These are phyloP conservation scores for Populus deltoides DNA, from an alignment of 345 rosid species.

Conservation along the genomic window DNA sequence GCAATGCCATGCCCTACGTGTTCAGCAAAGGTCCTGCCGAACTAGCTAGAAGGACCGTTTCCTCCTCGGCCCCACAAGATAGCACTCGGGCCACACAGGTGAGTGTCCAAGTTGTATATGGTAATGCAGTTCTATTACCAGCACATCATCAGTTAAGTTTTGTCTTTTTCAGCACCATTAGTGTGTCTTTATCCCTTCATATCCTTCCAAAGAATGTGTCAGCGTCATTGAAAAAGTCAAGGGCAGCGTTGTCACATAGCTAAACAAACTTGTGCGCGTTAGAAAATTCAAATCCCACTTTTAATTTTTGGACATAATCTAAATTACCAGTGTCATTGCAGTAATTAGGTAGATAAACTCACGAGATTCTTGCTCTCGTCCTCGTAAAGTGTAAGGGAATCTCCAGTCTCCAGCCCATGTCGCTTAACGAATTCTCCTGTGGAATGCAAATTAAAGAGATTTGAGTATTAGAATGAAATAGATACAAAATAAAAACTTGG, in stretches of 20 bases:
- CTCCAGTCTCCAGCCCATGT: conserved; percentile 50
- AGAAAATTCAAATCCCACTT: conserved; percentile 14
- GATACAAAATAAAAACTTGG: background rate
- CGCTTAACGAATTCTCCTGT: conserved; percentile 64
- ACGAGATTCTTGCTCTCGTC: conserved; percentile 75
- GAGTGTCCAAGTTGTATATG: background rate
- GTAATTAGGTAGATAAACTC: conserved; percentile 38
- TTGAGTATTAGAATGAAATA: background rate
- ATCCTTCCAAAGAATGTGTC: conserved; percentile 21
- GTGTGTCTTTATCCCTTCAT: conserved; percentile 6
- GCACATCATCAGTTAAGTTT: conserved; percentile 6
- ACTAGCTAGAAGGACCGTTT: background rate
- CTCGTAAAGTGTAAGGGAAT: conserved; percentile 61
- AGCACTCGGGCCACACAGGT: background rate
- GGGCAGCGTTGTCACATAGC: conserved; percentile 34
- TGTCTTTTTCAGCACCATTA: conserved; percentile 15
- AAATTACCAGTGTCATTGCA: background rate
- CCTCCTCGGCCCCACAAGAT: background rate
- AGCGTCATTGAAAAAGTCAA: conserved; percentile 15
- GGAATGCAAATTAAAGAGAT: conserved; percentile 3
- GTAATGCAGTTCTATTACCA: background rate
- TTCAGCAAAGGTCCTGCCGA: background rate
- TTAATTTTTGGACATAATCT: conserved; percentile 13
- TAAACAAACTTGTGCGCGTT: conserved; percentile 37
- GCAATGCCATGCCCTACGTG: background rate